A percentile compares a stretch with the other conserved stretches of the same genome.
Conservation (phyloP, 495 filamentous ascomycete genomes). For the Rhypophila decipiens region DNA sequence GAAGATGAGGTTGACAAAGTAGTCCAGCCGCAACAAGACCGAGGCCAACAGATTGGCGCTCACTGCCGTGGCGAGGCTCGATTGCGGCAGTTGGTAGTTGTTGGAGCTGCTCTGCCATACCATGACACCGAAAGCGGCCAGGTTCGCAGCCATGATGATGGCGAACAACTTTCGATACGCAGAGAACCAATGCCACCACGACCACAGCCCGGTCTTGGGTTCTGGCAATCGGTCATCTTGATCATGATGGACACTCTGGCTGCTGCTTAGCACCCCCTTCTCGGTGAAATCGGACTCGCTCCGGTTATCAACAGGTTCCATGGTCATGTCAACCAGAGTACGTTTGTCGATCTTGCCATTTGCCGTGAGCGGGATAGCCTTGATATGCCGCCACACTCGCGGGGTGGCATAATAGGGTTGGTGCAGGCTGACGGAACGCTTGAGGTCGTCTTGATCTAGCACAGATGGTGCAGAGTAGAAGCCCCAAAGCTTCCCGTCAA, state of each 20-base stretch:
- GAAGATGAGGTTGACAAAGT: too few relatives aligned
- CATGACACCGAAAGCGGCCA: too few relatives aligned
- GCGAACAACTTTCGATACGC: not conserved
- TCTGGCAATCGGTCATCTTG: too few relatives aligned
- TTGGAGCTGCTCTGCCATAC: too few relatives aligned
- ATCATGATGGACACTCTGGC: not conserved
- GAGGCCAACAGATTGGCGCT: too few relatives aligned
- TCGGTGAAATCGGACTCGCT: not conserved
- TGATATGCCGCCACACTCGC: slow-evolving; percentile 15
- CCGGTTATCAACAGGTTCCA: slow-evolving; percentile 1
- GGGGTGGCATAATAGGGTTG: slow-evolving; percentile 34
- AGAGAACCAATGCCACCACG: too few relatives aligned
- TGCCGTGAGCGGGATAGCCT: slow-evolving; percentile 22
- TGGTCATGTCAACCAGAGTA: slow-evolving; percentile 13
- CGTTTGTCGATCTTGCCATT: slow-evolving; percentile 38
- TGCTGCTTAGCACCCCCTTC: not conserved
- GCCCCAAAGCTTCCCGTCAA: too few relatives aligned
- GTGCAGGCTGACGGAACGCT: slow-evolving; percentile 6
- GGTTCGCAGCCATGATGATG: slow-evolving; percentile 10
- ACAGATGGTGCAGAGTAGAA: slow-evolving; percentile 21
- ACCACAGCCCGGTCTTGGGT: too few relatives aligned
- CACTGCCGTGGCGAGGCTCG: too few relatives aligned
- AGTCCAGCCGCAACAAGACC: too few relatives aligned
- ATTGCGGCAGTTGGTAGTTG: too few relatives aligned
- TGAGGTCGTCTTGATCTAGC: slow-evolving; percentile 12